Evolutionary conservation across 345 rosid species (phyloP).

Genomic region (Cochlearia excelsa): DNA sequence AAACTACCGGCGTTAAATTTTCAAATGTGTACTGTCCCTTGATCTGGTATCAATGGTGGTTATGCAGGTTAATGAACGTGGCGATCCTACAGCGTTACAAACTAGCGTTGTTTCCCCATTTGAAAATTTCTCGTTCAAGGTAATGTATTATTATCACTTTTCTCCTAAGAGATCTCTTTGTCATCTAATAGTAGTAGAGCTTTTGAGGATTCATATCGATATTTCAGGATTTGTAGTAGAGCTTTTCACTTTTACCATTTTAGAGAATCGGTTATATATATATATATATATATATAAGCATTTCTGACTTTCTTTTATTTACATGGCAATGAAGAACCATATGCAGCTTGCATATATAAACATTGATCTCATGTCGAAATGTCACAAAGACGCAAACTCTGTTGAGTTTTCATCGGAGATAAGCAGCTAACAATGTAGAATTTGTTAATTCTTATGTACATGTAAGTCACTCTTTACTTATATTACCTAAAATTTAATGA

Average conservation of each 20-base stretch:
- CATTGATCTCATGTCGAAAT: constrained; percentile 78
- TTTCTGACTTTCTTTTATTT: constrained; percentile 23
- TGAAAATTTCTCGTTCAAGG: constrained; percentile 92
- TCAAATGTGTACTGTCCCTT: constrained; percentile 14
- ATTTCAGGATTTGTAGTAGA: too few relatives aligned
- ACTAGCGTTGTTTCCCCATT: constrained; percentile 66
- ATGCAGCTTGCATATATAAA: constrained; percentile 84
- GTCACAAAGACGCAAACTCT: constrained; percentile 61
- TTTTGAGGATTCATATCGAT: background rate
- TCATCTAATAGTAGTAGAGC: constrained; percentile 2
- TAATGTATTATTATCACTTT: constrained; percentile 25
- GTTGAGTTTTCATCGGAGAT: constrained; percentile 39
- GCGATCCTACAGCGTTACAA: constrained; percentile 55
- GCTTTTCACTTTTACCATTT: too few relatives aligned
- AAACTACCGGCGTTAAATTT: constrained; percentile 14
- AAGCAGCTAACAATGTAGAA: constrained; percentile 7
- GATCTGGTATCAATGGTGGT: constrained; percentile 19
- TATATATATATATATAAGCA: too few relatives aligned
- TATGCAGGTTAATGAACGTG: constrained; percentile 74
- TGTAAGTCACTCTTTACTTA: constrained; percentile 41
- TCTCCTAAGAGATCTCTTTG: constrained; percentile 1
- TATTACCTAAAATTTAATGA: background rate
- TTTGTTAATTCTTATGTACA: constrained; percentile 38
- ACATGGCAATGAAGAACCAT: constrained; percentile 54
- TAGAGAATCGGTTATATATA: too few relatives aligned